These are phyloP conservation scores for Monilinia fructicola DNA, from an alignment of 2,329 filamentous ascomycete genomes.

Conservation along the genomic window DNA sequence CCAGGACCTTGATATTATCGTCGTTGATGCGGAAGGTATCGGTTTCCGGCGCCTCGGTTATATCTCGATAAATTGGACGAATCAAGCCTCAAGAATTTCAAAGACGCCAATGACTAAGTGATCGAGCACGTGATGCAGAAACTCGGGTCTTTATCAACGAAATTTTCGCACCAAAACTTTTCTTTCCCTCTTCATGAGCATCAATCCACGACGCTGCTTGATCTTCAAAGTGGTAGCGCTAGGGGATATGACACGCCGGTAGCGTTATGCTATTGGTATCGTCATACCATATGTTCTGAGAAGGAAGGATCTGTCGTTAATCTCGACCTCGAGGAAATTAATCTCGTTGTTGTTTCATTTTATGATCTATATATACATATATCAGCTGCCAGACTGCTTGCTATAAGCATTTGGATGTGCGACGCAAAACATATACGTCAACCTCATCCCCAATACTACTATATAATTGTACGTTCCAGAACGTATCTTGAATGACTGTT, in stretches of 20 bases:
- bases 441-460: background rate
- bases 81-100: conserved; percentile 27
- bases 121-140: conserved; percentile 20
- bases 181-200: conserved; percentile 37
- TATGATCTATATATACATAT: conserved; percentile 41
- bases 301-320: conserved; percentile 45
- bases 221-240: conserved; percentile 36
- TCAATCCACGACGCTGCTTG: conserved; percentile 40
- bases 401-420: background rate
- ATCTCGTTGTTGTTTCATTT: conserved; percentile 45
- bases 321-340: conserved; percentile 42
- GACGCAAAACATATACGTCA: background rate
- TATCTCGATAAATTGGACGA: conserved; percentile 21
- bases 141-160: conserved; percentile 20
- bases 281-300: conserved; percentile 39
- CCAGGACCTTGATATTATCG: conserved; percentile 30
- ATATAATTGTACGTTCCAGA: background rate
- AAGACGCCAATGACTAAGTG: conserved; percentile 22
- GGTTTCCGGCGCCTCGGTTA: conserved; percentile 30
- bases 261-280: conserved; percentile 40
- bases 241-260: conserved; percentile 32
- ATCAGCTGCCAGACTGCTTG: background rate
- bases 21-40: conserved; percentile 33
- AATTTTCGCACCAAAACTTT: conserved; percentile 25
- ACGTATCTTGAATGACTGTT: background rate